Evolutionary conservation across 257 asterid species (phyloP).

Genomic region (Catharanthus roseus): DNA sequence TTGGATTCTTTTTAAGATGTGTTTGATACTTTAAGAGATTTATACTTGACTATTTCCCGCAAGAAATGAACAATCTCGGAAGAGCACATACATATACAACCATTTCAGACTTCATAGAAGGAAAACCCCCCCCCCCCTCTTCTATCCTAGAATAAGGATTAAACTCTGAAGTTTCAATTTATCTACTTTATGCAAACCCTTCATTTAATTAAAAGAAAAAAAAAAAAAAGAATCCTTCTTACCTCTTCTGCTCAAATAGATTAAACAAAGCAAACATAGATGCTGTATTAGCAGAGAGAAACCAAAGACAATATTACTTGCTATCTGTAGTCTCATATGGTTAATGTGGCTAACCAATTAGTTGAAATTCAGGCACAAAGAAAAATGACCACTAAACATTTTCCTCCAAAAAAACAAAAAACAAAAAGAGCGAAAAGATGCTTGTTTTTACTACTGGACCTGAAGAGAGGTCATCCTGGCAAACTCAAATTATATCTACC

Average conservation of each 20-base stretch:
- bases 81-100: background rate
- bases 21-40: background rate
- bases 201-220: too few species aligned
- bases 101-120: background rate
- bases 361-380: background rate
- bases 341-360: background rate
- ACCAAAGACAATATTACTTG: background rate
- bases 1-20: background rate
- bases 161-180: background rate
- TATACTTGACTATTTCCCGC: background rate
- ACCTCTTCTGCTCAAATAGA: background rate
- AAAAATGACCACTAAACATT: background rate
- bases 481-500: background rate
- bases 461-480: background rate
- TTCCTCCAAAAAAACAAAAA: background rate
- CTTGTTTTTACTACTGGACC: background rate
- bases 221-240: background rate
- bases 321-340: background rate
- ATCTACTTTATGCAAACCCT: background rate
- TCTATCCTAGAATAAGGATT: background rate
- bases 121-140: too few species aligned
- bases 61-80: background rate
- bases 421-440: background rate
- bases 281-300: background rate
- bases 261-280: background rate